These are phyloP conservation scores for Kappamyces sp. DNA, from an alignment of 192 early-diverging fungal species.

Conservation along the genomic window DNA sequence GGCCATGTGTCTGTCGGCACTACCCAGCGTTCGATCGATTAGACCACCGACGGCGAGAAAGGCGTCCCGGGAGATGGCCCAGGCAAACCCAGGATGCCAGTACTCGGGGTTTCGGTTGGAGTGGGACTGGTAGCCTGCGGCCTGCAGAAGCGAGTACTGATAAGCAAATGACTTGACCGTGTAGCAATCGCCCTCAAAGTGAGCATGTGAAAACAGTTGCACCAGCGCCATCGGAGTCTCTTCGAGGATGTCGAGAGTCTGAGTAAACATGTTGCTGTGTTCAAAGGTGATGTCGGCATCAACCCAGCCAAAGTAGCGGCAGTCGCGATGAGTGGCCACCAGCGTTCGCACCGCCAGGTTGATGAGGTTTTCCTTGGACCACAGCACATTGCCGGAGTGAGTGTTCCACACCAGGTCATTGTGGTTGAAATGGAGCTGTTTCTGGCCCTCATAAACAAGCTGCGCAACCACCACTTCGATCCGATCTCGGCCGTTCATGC, in stretches of 20 bases:
- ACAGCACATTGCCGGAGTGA: slow-evolving; percentile 14
- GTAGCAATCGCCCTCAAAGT: neutral
- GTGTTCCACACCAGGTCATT: too few relatives aligned
- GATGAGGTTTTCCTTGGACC: slow-evolving; percentile 22
- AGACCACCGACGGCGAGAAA: slow-evolving; percentile 12
- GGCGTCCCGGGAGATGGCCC: slow-evolving; percentile 7
- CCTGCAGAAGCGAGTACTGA: neutral
- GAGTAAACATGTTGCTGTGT: neutral
- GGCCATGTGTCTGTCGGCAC: slow-evolving; percentile 22
- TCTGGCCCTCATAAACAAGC: too few relatives aligned
- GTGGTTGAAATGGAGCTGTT: too few relatives aligned
- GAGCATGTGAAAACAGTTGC: slow-evolving; percentile 9
- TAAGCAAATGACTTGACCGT: slow-evolving; percentile 17
- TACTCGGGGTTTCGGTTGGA: slow-evolving; percentile 11
- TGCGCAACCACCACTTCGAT: too few relatives aligned
- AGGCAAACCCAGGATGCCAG: slow-evolving; percentile 23
- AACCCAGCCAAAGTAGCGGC: slow-evolving; percentile 15
- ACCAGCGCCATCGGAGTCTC: neutral
- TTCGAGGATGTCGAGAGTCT: slow-evolving; percentile 13
- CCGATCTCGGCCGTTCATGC: too few relatives aligned
- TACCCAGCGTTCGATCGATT: slow-evolving; percentile 19
- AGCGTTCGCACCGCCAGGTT: slow-evolving; percentile 15
- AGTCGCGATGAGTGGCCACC: neutral
- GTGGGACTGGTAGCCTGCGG: slow-evolving; percentile 6
- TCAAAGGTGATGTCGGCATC: slow-evolving; percentile 20